A percentile compares a stretch with the other conserved stretches of the same genome.
These are phyloP conservation scores for Mortierella sp. DNA, from an alignment of 371 early-diverging fungal genomes.

Conservation along the genomic window DNA sequence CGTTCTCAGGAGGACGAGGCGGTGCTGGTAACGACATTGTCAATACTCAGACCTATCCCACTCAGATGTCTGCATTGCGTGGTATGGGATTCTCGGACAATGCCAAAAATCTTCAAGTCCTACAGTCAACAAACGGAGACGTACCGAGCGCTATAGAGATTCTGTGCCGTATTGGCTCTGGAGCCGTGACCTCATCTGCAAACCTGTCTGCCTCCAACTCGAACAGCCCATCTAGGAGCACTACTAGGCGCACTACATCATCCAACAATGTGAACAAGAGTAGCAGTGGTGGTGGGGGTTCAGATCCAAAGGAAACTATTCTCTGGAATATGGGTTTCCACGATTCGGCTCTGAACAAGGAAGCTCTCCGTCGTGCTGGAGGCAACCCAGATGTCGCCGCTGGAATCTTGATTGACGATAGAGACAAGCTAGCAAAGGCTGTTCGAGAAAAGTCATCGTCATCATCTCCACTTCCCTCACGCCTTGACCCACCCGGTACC, in stretches of 20 bases:
- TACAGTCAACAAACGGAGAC: constrained; percentile 79
- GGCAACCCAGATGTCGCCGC: constrained; percentile 72
- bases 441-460: constrained; percentile 48
- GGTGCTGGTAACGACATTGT: constrained; percentile 34
- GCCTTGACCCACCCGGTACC: constrained; percentile 37
- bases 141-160: constrained; percentile 81
- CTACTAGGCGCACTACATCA: constrained; percentile 22
- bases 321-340: constrained; percentile 65
- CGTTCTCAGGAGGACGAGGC: constrained; percentile 35
- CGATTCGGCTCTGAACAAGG: constrained; percentile 60
- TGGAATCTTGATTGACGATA: constrained; percentile 62
- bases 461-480: constrained; percentile 34
- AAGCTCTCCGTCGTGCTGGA: constrained; percentile 70
- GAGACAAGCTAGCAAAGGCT: constrained; percentile 50
- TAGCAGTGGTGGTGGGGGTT: constrained; percentile 4
- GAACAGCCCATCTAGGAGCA: constrained; percentile 11
- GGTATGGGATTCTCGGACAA: constrained; percentile 87
- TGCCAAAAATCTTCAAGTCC: constrained; percentile 68
- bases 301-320: constrained; percentile 49
- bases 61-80: constrained; percentile 62
- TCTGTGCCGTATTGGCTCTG: constrained; percentile 63
- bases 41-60: constrained; percentile 54
- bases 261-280: constrained; percentile 20
- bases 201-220: constrained; percentile 48
- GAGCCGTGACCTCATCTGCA: constrained; percentile 60